phyloP scores from a whole-genome alignment of 176 grass and related monocot genomes.

The Saccharum spontaneum region DNA sequence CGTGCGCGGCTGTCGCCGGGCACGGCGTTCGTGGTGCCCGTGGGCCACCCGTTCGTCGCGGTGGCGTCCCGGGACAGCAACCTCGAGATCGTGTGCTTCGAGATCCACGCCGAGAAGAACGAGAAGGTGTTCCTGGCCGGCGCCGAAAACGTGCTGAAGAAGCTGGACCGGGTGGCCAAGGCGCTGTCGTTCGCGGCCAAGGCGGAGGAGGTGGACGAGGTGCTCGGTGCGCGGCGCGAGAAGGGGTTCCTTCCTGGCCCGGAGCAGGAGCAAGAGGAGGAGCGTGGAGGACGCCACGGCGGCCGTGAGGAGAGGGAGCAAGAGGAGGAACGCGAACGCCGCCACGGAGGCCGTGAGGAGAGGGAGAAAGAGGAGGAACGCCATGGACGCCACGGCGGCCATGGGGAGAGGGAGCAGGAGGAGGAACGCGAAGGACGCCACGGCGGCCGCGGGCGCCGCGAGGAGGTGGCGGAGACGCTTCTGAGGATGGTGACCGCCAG shows the following conservation, averaged over 20 bases:
- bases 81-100: slow-evolving; percentile 75
- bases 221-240: slow-evolving; percentile 50
- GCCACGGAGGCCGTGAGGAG: background rate
- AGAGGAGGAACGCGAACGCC: background rate
- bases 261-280: slow-evolving; percentile 21
- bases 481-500: slow-evolving; percentile 29
- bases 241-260: slow-evolving; percentile 51
- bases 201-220: slow-evolving; percentile 58
- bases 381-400: background rate
- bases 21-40: slow-evolving; percentile 58
- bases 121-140: slow-evolving; percentile 72
- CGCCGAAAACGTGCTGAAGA: slow-evolving; percentile 50
- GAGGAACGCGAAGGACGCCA: background rate
- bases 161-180: slow-evolving; percentile 63
- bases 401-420: background rate
- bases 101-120: slow-evolving; percentile 55
- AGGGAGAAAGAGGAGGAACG: slow-evolving; percentile 7
- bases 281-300: background rate
- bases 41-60: slow-evolving; percentile 55
- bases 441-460: background rate
- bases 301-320: background rate
- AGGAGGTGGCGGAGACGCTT: background rate
- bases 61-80: slow-evolving; percentile 50
- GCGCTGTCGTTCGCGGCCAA: slow-evolving; percentile 59
- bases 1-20: slow-evolving; percentile 38